These are phyloP conservation scores for Cytospora chrysosperma DNA, from an alignment of 2,329 filamentous ascomycete species.

Conservation along the genomic window DNA sequence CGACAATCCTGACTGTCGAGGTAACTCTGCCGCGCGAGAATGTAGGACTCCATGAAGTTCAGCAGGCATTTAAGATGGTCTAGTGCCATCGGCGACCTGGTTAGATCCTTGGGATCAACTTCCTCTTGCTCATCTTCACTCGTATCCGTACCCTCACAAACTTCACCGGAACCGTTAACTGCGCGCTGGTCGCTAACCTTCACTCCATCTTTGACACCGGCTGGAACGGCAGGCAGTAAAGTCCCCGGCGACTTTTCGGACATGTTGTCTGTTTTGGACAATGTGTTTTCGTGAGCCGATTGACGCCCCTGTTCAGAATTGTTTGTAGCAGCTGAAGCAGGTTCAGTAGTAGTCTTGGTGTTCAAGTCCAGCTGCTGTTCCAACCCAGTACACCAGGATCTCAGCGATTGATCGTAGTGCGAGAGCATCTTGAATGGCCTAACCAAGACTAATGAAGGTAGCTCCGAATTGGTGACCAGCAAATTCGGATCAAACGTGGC, in stretches of 20 bases:
- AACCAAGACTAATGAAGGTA: neutral
- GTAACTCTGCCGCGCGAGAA: slow-evolving; percentile 17
- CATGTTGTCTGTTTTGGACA: neutral
- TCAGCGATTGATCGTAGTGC: neutral
- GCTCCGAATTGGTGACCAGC: neutral
- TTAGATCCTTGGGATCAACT: neutral
- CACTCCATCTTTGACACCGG: neutral
- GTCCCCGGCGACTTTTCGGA: neutral
- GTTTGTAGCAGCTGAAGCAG: neutral
- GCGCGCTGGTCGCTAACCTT: neutral
- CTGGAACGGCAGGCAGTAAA: neutral
- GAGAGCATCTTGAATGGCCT: neutral
- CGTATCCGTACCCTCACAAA: neutral
- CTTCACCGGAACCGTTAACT: neutral
- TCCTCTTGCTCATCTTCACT: neutral
- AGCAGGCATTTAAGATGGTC: slow-evolving; percentile 25
- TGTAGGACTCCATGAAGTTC: slow-evolving; percentile 25
- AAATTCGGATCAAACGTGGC: neutral
- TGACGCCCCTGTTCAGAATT: neutral
- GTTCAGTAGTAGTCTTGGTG: neutral
- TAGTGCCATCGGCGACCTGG: neutral
- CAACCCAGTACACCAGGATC: neutral
- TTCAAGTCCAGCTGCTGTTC: neutral
- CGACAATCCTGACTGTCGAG: slow-evolving; percentile 15
- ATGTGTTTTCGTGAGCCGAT: neutral